Conservation (phyloP, 2,329 filamentous ascomycete species). For the Podosphaera aphanis region DNA sequence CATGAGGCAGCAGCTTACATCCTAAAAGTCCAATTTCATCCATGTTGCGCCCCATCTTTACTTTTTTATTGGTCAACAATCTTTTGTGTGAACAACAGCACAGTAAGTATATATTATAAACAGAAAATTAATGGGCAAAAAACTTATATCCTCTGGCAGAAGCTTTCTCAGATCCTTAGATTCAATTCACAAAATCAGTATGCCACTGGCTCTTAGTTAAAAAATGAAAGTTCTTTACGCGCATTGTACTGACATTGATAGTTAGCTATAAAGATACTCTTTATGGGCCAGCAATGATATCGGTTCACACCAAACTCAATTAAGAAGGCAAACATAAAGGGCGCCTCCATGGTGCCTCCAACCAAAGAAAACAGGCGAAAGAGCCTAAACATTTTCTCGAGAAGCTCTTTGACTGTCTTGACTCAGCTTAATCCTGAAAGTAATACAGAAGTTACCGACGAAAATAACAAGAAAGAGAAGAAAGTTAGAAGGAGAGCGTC, state of each 20-base stretch:
- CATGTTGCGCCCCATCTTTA: not conserved
- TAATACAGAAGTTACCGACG: constrained; percentile 2
- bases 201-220: too few relatives aligned
- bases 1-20: constrained; percentile 2
- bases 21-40: not conserved
- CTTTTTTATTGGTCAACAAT: not conserved
- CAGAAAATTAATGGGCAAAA: too few relatives aligned
- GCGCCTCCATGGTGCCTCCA: constrained; percentile 10
- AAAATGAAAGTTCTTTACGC: too few relatives aligned
- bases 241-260: too few relatives aligned
- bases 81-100: not conserved
- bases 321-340: too few relatives aligned
- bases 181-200: too few relatives aligned
- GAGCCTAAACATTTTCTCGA: constrained; percentile 13
- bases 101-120: too few relatives aligned
- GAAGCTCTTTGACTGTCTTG: constrained; percentile 7
- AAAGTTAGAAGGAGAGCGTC: constrained; percentile 12
- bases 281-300: too few relatives aligned
- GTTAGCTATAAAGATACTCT: too few relatives aligned
- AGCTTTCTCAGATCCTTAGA: too few relatives aligned
- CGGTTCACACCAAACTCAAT: too few relatives aligned
- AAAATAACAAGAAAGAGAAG: constrained; percentile 10
- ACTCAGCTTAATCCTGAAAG: constrained; percentile 12
- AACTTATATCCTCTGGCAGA: too few relatives aligned
- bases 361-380: constrained; percentile 11